A percentile compares a stretch with the other conserved stretches of the same genome.
These are phyloP conservation scores for Penicillium silybi DNA, from an alignment of 495 filamentous ascomycete species.

Conservation along the genomic window DNA sequence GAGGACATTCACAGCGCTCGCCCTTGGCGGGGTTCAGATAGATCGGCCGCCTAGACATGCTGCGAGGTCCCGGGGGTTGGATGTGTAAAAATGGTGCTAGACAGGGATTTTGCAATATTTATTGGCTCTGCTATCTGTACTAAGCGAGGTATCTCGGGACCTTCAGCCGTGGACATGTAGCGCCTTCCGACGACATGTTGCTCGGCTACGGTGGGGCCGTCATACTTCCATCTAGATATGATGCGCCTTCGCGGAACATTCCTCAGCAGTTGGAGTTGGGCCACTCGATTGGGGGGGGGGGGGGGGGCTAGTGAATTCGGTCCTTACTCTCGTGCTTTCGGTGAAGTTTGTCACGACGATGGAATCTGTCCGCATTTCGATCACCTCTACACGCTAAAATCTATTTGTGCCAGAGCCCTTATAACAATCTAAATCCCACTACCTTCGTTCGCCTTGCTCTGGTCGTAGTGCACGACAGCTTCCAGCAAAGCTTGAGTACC, in stretches of 20 bases:
- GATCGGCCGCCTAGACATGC: conserved; percentile 23
- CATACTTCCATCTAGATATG: too few relatives aligned
- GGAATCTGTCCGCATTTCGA: background rate
- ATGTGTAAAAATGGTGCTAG: background rate
- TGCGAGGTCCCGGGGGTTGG: background rate
- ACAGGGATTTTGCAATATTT: background rate
- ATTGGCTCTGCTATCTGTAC: background rate
- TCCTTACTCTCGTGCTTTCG: too few relatives aligned
- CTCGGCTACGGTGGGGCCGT: background rate
- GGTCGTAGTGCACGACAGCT: conserved; percentile 34
- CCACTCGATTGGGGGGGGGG: too few relatives aligned
- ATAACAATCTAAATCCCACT: background rate
- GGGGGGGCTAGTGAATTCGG: too few relatives aligned
- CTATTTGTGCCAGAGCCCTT: background rate
- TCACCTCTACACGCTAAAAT: background rate
- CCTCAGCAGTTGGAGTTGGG: too few relatives aligned
- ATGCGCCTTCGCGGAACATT: too few relatives aligned
- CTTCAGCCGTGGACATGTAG: conserved; percentile 9
- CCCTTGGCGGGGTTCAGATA: conserved; percentile 29
- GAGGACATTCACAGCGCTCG: conserved; percentile 12
- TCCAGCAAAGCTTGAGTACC: conserved; percentile 35
- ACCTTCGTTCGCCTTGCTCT: background rate
- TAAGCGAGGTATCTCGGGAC: background rate
- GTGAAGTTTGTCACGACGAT: too few relatives aligned
- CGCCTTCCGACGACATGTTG: conserved; percentile 16